Percentiles rank a stretch among this genome's conserved stretches.
phyloP scores from a whole-genome alignment of 1,284 basidiomycete species.

The Rhodotorula sp. region DNA sequence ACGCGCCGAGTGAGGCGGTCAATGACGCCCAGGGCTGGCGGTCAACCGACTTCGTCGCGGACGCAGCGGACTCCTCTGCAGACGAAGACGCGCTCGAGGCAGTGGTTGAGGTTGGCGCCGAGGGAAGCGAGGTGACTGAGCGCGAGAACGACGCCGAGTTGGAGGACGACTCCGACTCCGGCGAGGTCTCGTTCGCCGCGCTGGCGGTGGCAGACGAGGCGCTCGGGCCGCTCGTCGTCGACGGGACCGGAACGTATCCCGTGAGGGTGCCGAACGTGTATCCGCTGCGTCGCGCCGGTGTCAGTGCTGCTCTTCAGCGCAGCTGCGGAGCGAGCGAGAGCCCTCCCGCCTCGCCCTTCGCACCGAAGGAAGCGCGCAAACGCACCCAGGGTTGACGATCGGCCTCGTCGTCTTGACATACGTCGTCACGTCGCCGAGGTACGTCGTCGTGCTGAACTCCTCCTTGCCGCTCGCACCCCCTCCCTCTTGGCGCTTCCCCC shows the following conservation, averaged over 20 bases:
- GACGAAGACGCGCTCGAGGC: not conserved
- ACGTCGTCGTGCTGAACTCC: slow-evolving; percentile 17
- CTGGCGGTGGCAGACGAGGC: not conserved
- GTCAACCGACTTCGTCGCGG: not conserved
- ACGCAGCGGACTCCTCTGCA: not conserved
- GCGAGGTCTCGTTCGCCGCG: not conserved
- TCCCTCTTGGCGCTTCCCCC: not conserved
- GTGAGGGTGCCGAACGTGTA: slow-evolving; percentile 3
- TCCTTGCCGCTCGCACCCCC: not conserved
- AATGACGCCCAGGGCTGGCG: not conserved
- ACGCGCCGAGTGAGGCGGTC: too few relatives aligned
- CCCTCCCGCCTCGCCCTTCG: too few relatives aligned
- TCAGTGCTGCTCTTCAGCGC: too few relatives aligned
- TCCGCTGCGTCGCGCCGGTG: not conserved
- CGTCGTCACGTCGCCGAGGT: slow-evolving; percentile 6
- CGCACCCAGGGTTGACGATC: slow-evolving; percentile 32
- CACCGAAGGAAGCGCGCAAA: not conserved
- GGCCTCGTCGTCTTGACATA: slow-evolving; percentile 36
- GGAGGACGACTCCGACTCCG: not conserved
- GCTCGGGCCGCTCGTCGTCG: not conserved
- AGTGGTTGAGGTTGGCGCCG: not conserved
- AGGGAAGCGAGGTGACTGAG: not conserved
- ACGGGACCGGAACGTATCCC: slow-evolving; percentile 3
- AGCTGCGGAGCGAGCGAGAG: not conserved
- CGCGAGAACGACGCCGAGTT: not conserved